Evolutionary conservation across 305 asterid genomes (phyloP), one percentile per base, ranked within the genome.

Genomic region (Rubia balearica): DNA sequence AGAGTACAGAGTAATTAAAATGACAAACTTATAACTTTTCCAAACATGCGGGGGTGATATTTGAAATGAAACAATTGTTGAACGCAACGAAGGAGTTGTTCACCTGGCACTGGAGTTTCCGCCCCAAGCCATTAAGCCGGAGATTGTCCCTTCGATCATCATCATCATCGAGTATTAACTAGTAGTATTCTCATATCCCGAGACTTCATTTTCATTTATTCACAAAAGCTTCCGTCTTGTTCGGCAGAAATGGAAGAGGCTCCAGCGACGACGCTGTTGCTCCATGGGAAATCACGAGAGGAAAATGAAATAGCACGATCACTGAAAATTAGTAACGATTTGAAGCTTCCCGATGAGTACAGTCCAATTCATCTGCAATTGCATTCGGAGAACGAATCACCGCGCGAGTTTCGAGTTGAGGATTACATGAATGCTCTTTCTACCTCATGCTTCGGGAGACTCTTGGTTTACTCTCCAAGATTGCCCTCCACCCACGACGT

Each of bases 401-500:
- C 30, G 51, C 63, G 71, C n/a, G 81, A 30, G 60, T 93, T 90
- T 74, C 76, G 71, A 45, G 57, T 86, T 38, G 61, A 79, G 43
- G 77, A 86, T 69, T 90, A 85, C 81, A 76, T 89, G 81, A 71
- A 78, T 74, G 74, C 74, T 40, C 88, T 93, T 24, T 78, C 86
- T 5, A 78, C 96, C 17, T 73, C 75, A 67, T 76, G 84, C 22
- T 85, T 87, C 62, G 97, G 98, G 48, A 90, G 82, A 79, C 76
- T 93, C 73, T 82, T 90, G 41, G 33, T 92, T 79, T 86, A 84
- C 82, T 86, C 98, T 59, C 90, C 92, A 22, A 82, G 82, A 79
- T 77, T 90, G 77, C 72, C 86, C 45, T 93, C 98, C 53, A 93
- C 98, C 33, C 97, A 89, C 48, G 98, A 90, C 49, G 84, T 93